Evolutionary conservation across 2,329 filamentous ascomycete species (phyloP).

Genomic region (Botrytis cinerea): DNA sequence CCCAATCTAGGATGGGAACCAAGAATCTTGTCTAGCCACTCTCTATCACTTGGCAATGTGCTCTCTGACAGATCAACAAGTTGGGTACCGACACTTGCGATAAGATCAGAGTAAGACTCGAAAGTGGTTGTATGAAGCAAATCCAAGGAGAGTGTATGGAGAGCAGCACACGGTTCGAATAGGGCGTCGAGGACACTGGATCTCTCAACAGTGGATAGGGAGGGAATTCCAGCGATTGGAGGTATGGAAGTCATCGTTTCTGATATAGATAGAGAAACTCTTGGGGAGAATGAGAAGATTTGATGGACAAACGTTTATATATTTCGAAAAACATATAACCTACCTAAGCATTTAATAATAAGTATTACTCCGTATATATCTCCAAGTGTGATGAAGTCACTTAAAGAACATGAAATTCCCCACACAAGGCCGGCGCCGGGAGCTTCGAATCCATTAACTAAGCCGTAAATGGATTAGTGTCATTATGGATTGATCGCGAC

Average conservation of each 20-base stretch:
- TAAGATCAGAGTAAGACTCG: constrained; percentile 67
- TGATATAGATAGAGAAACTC: background rate
- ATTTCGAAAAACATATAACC: background rate
- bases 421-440: constrained; percentile 21
- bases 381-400: constrained; percentile 6
- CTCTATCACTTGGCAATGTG: constrained; percentile 51
- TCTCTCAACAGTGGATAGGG: constrained; percentile 57
- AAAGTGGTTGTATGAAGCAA: constrained; percentile 63
- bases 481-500: constrained; percentile 16
- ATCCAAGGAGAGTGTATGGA: constrained; percentile 72
- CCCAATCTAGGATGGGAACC: constrained; percentile 83
- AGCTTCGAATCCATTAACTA: constrained; percentile 12
- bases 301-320: background rate
- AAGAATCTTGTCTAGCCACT: constrained; percentile 70
- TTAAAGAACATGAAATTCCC: background rate
- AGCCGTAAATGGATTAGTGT: constrained; percentile 5
- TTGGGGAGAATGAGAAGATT: background rate
- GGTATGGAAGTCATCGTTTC: constrained; percentile 51
- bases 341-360: background rate
- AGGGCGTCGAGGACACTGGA: constrained; percentile 69
- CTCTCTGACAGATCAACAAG: constrained; percentile 61
- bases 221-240: constrained; percentile 55
- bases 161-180: constrained; percentile 77
- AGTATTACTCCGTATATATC: constrained; percentile 1
- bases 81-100: constrained; percentile 64